A percentile compares a stretch with the other conserved stretches of the same genome.
Evolutionary conservation across 2,329 filamentous ascomycete species (phyloP).

Genomic region (Penicillium sp.): DNA sequence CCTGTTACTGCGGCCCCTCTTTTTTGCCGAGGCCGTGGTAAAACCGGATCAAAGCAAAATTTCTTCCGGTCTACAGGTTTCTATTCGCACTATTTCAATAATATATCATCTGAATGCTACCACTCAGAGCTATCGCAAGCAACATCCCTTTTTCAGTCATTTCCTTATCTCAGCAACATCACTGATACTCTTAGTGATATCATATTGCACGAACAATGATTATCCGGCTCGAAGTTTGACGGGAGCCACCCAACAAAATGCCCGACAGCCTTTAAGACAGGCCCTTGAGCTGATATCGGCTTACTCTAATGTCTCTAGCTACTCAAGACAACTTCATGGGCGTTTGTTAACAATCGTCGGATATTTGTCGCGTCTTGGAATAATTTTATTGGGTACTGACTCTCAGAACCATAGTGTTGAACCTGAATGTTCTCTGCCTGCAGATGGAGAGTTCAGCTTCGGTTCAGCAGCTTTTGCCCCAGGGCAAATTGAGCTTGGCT

Average conservation of each 20-base stretch:
- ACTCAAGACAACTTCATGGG: neutral
- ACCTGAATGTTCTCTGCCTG: no score
- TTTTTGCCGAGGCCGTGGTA: neutral
- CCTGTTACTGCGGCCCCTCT: neutral
- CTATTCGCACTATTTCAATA: neutral
- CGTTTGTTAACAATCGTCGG: neutral
- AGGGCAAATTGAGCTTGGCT: no score
- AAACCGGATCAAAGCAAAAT: neutral
- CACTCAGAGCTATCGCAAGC: neutral
- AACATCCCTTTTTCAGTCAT: neutral
- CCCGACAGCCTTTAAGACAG: neutral
- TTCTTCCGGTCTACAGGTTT: neutral
- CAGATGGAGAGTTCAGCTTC: no score
- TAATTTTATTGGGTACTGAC: neutral
- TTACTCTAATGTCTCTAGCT: neutral
- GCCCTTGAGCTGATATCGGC: neutral
- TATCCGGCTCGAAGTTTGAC: no score
- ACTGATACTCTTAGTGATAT: neutral
- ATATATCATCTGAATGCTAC: neutral
- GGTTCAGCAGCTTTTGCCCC: no score
- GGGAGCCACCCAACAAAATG: neutral
- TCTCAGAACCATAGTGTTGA: no score
- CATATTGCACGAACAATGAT: neutral
- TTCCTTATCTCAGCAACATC: neutral
- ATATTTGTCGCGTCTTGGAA: neutral